These are phyloP conservation scores for Volvox africanus DNA, from an alignment of 139 green algal genomes.

Conservation along the genomic window DNA sequence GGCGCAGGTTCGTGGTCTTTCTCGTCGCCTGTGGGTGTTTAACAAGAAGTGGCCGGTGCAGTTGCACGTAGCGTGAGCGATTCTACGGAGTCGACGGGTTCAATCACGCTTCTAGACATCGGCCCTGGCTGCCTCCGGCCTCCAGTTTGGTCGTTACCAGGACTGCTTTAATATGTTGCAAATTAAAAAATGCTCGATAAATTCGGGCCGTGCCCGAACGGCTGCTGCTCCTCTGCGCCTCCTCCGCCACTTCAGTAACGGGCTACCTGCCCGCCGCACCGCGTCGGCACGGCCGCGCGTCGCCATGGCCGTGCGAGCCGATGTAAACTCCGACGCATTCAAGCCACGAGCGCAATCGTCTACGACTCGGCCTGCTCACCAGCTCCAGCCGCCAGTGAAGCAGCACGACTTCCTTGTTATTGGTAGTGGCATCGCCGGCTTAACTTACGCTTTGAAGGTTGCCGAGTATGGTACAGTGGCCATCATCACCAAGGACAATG, in stretches of 20 bases:
- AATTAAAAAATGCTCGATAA: background rate
- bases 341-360: background rate
- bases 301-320: slow-evolving; percentile 18
- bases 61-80: slow-evolving; percentile 43
- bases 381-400: slow-evolving; percentile 33
- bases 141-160: background rate
- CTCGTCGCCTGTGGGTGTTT: slow-evolving; percentile 72
- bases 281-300: background rate
- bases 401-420: slow-evolving; percentile 95
- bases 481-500: slow-evolving; percentile 93
- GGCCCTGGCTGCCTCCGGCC: background rate
- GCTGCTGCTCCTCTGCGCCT: background rate
- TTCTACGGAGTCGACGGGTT: background rate
- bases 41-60: slow-evolving; percentile 84
- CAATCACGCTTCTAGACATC: slow-evolving; percentile 1
- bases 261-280: background rate
- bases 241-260: background rate
- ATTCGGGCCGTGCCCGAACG: background rate
- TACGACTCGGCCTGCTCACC: background rate
- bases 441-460: slow-evolving; percentile 95
- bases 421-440: slow-evolving; percentile 94
- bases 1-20: slow-evolving; percentile 30
- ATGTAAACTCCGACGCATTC: slow-evolving; percentile 70
- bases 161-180: background rate
- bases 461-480: slow-evolving; percentile 93